Evolutionary conservation across 106 monocot genomes (phyloP).

Genomic region (Phalaenopsis equestris): DNA sequence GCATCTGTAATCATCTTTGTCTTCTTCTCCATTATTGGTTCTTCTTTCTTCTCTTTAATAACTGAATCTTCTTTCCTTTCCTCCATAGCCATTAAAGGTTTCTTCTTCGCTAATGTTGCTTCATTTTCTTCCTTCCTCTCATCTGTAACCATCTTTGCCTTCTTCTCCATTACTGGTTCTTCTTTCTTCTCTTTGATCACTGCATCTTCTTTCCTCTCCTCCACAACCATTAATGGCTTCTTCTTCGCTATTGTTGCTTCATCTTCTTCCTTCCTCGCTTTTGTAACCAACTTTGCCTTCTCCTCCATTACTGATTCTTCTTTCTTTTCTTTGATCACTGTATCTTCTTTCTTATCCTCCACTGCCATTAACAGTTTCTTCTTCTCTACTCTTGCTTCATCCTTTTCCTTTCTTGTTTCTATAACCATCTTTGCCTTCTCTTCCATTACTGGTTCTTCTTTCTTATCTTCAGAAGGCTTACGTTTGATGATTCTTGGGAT

Average conservation of each 20-base stretch:
- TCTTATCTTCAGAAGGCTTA: neutral
- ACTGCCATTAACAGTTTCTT: neutral
- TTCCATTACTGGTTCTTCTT: neutral
- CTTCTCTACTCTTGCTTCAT: neutral
- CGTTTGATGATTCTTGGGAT: constrained; percentile 5
- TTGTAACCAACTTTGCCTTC: neutral
- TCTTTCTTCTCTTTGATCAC: neutral
- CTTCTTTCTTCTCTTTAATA: neutral
- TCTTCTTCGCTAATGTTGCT: neutral
- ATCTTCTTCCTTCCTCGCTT: neutral
- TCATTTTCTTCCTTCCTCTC: neutral
- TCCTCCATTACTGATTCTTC: neutral
- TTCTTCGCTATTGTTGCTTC: neutral
- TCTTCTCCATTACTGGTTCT: neutral
- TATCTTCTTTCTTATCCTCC: neutral
- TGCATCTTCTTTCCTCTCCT: neutral
- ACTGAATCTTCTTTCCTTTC: neutral
- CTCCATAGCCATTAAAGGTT: neutral
- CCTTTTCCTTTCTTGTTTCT: neutral
- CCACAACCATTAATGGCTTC: neutral
- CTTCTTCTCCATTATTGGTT: neutral
- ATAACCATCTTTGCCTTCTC: neutral
- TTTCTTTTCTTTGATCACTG: neutral
- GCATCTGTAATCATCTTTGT: neutral
- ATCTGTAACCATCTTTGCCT: neutral